Evolutionary conservation across 2,329 filamentous ascomycete genomes (phyloP).

Genomic region (Epichloe brachyelytri): DNA sequence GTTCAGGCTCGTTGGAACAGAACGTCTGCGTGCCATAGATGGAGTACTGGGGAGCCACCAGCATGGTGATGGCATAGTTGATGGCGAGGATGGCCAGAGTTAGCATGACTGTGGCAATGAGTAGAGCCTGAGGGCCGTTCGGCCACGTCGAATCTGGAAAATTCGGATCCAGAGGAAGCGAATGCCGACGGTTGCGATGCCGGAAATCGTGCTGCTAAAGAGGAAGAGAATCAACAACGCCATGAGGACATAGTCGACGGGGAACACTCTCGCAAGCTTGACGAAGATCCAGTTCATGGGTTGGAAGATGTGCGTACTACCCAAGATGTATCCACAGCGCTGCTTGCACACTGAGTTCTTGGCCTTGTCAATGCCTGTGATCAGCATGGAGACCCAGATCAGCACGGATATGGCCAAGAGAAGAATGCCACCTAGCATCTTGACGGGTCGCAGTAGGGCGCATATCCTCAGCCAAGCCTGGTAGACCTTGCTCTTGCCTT

Average conservation of each 20-base stretch:
- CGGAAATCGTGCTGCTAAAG: slow-evolving; percentile 78
- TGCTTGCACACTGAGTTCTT: slow-evolving; percentile 88
- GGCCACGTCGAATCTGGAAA: slow-evolving; percentile 79
- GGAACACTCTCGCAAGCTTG: slow-evolving; percentile 70
- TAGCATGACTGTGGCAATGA: slow-evolving; percentile 82
- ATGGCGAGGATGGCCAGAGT: slow-evolving; percentile 81
- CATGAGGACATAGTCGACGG: slow-evolving; percentile 85
- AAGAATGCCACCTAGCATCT: slow-evolving; percentile 71
- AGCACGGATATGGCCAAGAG: slow-evolving; percentile 62
- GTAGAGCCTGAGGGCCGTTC: slow-evolving; percentile 80
- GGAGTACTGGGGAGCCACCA: slow-evolving; percentile 91
- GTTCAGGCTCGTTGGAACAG: slow-evolving; percentile 58
- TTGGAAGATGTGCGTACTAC: slow-evolving; percentile 80
- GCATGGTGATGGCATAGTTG: slow-evolving; percentile 85
- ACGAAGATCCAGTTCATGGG: slow-evolving; percentile 79
- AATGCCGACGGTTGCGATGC: slow-evolving; percentile 77
- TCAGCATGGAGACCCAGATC: slow-evolving; percentile 83
- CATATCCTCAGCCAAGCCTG: slow-evolving; percentile 67
- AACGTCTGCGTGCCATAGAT: slow-evolving; percentile 92
- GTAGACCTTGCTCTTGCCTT: slow-evolving; percentile 63
- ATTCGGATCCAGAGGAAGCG: slow-evolving; percentile 92
- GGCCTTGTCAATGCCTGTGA: slow-evolving; percentile 91
- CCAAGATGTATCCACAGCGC: slow-evolving; percentile 84
- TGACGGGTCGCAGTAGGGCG: slow-evolving; percentile 74
- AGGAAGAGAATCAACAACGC: slow-evolving; percentile 72